Percentiles rank a stretch among this genome's conserved stretches.
phyloP scores from a whole-genome alignment of 2,329 filamentous ascomycete genomes.

The Pyrenophora seminiperda region DNA sequence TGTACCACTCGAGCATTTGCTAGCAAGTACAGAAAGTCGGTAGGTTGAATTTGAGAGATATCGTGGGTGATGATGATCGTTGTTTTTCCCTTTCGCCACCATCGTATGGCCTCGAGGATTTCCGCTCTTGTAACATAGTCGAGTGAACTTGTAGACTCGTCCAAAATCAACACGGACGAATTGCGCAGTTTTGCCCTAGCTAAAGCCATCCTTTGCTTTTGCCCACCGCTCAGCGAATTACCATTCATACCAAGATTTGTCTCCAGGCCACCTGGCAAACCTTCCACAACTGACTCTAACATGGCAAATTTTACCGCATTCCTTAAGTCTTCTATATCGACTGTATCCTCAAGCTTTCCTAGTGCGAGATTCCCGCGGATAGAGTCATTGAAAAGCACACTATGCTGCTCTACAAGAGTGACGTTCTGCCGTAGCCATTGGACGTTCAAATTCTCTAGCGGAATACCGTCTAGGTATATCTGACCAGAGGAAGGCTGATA shows the following conservation, averaged over 20 bases:
- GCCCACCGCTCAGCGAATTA: slow-evolving; percentile 77
- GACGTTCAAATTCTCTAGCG: slow-evolving; percentile 66
- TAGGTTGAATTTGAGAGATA: slow-evolving; percentile 70
- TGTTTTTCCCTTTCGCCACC: slow-evolving; percentile 80
- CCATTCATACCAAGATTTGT: slow-evolving; percentile 75
- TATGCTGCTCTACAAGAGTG: slow-evolving; percentile 81
- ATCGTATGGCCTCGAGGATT: slow-evolving; percentile 75
- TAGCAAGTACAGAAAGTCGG: slow-evolving; percentile 82
- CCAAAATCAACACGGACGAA: slow-evolving; percentile 79
- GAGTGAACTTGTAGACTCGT: slow-evolving; percentile 86
- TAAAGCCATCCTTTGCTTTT: slow-evolving; percentile 80
- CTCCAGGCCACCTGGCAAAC: slow-evolving; percentile 71
- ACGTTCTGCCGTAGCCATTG: slow-evolving; percentile 79
- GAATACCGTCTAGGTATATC: slow-evolving; percentile 70
- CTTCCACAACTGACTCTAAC: slow-evolving; percentile 68
- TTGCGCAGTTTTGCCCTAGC: slow-evolving; percentile 79
- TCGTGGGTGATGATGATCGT: slow-evolving; percentile 96
- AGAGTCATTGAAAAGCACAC: slow-evolving; percentile 79
- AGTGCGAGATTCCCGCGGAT: slow-evolving; percentile 79
- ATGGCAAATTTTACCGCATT: slow-evolving; percentile 69
- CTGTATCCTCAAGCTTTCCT: slow-evolving; percentile 61
- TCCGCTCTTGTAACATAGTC: slow-evolving; percentile 71
- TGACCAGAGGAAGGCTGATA: slow-evolving; percentile 70
- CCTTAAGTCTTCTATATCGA: slow-evolving; percentile 62
- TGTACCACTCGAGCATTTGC: slow-evolving; percentile 71